Evolutionary conservation across 768 basidiomycete genomes (phyloP), one percentile per base, ranked within the genome.

Genomic region (Podaxis sp.): DNA sequence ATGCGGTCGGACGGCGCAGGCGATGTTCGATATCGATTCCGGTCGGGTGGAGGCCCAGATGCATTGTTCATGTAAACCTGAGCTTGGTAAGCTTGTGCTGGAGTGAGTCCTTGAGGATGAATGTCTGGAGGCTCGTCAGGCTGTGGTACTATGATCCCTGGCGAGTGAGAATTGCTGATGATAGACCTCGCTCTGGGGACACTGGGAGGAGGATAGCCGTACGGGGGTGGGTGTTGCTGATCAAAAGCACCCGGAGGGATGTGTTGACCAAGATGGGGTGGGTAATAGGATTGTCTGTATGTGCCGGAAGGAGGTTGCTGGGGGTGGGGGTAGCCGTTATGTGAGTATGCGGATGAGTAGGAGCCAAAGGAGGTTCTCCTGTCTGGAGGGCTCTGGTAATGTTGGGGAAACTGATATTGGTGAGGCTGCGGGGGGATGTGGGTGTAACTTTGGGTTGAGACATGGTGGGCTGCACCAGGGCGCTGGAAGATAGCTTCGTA

Each of bases 401-500:
- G 68, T 66, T 71, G 68, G 62, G 71, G 46, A 54, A 68, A 69
- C 55, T 64, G 68, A 18, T 59, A 42, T 9, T 55, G 62, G 23
- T 42, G 61, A 53, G 68, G 66, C 66, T 71, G 68, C 59, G 64
- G 69, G 50, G 70, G 38, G 53, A 69, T 68, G 57, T 63, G 68
- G 28, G 65, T 62, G 60, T 71, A 68, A 61, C 64, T 64, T 54
- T 67, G 64, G 50, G 69, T 66, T 54, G 66, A 59, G 25, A 76
- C 73, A 65, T 86, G 87, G 71, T 85, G 85, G 35, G 76, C 64
- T 50, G 79, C 74, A 54, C 84, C 83, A 55, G 90, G 88, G 25
- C 91, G 82, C 25, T 91, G 91, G 73, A 94, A 94, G 76, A 94
- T 93, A 69, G 87, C 84, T 73, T 93, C 89, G 77, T 92, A 94